Evolutionary conservation across 148 eudicot species (phyloP), one percentile per base, ranked within the genome.

Genomic region (Camellia japonica): DNA sequence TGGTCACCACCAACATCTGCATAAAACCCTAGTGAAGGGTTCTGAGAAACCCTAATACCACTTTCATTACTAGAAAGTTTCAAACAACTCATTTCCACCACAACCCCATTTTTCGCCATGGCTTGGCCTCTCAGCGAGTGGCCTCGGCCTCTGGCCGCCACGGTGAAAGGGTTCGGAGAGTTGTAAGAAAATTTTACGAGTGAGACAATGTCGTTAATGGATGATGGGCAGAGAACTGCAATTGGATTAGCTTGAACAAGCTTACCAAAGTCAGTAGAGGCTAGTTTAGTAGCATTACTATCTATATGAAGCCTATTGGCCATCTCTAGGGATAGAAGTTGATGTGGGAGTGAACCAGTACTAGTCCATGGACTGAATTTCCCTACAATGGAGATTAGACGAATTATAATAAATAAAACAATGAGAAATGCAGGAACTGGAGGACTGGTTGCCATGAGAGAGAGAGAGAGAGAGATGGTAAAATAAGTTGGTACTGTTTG

Each of bases 91-190:
- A 95, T 93, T 43, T 93, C 90, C 68, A 95, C 84, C 74, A 95
- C 97, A 71, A 95, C 87, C 6, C 98, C 98, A 62, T 85, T 82
- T 1, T 79, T 54, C 0, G 91, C 91, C 97, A 87, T 87, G 63
- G 97, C 98, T 76, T 95, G 98, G 1, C 98, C 98, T 11, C 90
- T 81, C 20, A 90, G 77, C 0, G 98, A 95, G 73, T 95, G 98
- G 64, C 98, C 97, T 11, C 85, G 84, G 12, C 98, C 98, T 52
- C 93, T 81, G 12, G 94, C 88, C 0, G 93, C 89, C 5, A 95
- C 6, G 11, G 12, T 38, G 18, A 91, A 87, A 1, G 91, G 91
- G 3, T 11, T 2, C 0, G 91, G 16, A 19, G 85, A 83, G 30
- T 84, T 70, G 5, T 88, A 87, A 0, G 99, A 90, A 4, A 77